These are phyloP conservation scores for Starmerella davenportii DNA, from an alignment of 805 yeast genomes.

Conservation along the genomic window DNA sequence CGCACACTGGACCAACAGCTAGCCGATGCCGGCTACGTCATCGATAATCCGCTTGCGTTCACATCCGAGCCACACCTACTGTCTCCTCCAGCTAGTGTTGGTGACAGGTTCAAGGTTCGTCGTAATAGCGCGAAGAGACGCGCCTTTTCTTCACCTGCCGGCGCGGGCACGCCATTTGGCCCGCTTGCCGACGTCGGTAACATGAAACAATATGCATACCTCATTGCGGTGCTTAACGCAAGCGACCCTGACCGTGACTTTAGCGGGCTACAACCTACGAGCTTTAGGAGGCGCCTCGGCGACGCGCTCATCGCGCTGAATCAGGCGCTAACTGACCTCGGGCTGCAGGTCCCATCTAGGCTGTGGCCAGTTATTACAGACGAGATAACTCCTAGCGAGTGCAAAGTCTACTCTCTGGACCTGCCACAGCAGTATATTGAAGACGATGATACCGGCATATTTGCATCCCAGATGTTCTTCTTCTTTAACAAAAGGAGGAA, in stretches of 20 bases:
- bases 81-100: conserved; percentile 13
- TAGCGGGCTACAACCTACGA: conserved; percentile 63
- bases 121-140: conserved; percentile 12
- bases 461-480: conserved; percentile 79
- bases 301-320: conserved; percentile 31
- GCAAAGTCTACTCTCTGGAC: conserved; percentile 25
- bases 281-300: conserved; percentile 35
- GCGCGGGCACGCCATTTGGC: conserved; percentile 55
- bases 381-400: conserved; percentile 56
- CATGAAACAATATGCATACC: conserved; percentile 73
- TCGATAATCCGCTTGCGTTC: conserved; percentile 5
- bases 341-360: conserved; percentile 35
- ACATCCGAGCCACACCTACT: conserved; percentile 12
- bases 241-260: conserved; percentile 95
- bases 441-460: conserved; percentile 43
- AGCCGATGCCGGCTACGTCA: conserved; percentile 22
- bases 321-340: conserved; percentile 49
- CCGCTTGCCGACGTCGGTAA: conserved; percentile 74
- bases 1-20: conserved; percentile 73
- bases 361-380: conserved; percentile 78
- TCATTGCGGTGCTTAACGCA: conserved; percentile 77
- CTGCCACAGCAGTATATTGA: conserved; percentile 36
- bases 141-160: conserved; percentile 17
- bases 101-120: conserved; percentile 3
- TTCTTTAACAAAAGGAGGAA: conserved; percentile 79